These are phyloP conservation scores for Piloderma croceum DNA, from an alignment of 768 basidiomycete genomes.

Conservation along the genomic window DNA sequence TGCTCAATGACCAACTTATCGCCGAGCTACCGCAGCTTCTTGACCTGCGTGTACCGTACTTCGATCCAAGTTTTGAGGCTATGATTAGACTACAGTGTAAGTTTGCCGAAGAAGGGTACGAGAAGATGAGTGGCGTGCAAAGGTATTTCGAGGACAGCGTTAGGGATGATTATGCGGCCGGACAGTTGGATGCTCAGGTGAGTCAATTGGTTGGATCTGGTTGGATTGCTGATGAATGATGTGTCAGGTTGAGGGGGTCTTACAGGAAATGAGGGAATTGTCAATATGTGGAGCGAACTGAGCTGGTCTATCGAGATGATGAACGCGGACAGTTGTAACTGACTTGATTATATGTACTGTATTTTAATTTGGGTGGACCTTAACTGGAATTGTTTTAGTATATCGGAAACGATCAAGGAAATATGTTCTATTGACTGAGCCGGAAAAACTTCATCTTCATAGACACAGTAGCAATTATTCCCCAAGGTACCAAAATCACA, in stretches of 20 bases:
- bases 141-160: constrained; percentile 89
- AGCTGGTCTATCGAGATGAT: neutral
- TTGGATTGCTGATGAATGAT: constrained; percentile 4
- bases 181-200: constrained; percentile 91
- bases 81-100: constrained; percentile 98
- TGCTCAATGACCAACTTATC: constrained; percentile 90
- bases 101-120: constrained; percentile 97
- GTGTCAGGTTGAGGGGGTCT: constrained; percentile 82
- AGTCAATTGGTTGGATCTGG: constrained; percentile 9
- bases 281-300: constrained; percentile 78
- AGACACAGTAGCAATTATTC: too few species aligned
- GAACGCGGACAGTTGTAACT: neutral
- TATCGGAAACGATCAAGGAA: neutral
- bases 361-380: neutral
- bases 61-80: constrained; percentile 97
- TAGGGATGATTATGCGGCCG: constrained; percentile 95
- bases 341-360: neutral
- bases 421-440: constrained; percentile 6
- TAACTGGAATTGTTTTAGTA: neutral
- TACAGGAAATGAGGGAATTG: constrained; percentile 94
- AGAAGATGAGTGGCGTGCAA: constrained; percentile 93
- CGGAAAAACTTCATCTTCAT: too few species aligned
- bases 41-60: constrained; percentile 94
- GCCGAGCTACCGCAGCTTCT: constrained; percentile 86
- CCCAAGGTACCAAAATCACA: neutral